These are phyloP conservation scores for Mycena sanguinolenta DNA, from an alignment of 768 basidiomycete genomes.

Conservation along the genomic window DNA sequence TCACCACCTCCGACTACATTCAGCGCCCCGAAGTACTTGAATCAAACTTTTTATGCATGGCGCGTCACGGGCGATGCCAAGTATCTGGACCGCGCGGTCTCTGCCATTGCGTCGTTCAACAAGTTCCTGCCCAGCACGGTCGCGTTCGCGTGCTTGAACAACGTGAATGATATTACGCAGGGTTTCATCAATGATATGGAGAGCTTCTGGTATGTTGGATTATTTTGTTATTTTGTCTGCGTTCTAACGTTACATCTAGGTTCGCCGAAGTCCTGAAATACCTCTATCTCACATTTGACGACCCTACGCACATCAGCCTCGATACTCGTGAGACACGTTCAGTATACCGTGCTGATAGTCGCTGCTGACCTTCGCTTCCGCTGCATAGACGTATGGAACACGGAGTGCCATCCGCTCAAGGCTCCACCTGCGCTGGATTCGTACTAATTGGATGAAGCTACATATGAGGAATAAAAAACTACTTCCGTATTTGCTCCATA, in stretches of 20 bases:
- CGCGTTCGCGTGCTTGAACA: conserved; percentile 69
- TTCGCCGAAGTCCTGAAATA: conserved; percentile 10
- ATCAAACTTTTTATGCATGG: conserved; percentile 85
- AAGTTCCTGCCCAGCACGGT: conserved; percentile 57
- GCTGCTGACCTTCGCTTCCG: too few species aligned
- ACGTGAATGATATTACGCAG: conserved; percentile 63
- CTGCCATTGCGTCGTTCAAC: conserved; percentile 71
- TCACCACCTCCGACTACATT: conserved; percentile 67
- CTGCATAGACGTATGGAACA: conserved; percentile 72
- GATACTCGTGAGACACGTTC: conserved; percentile 62
- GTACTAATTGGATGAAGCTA: too few species aligned
- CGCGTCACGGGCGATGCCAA: conserved; percentile 79
- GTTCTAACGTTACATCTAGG: too few species aligned
- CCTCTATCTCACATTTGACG: conserved; percentile 74
- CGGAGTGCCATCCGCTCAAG: conserved; percentile 77
- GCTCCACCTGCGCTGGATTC: conserved; percentile 59
- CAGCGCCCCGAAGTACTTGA: conserved; percentile 84
- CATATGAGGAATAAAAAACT: too few species aligned
- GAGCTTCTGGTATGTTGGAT: conserved; percentile 56
- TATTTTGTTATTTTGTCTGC: too few species aligned
- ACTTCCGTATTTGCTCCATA: too few species aligned
- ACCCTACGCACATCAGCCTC: conserved; percentile 73
- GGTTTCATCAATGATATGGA: conserved; percentile 69
- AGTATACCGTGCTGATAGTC: too few species aligned
- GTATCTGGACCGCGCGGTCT: conserved; percentile 74